A percentile compares a stretch with the other conserved stretches of the same genome.
Conservation (phyloP, 148 eudicot species). For the Cornus controversa region DNA sequence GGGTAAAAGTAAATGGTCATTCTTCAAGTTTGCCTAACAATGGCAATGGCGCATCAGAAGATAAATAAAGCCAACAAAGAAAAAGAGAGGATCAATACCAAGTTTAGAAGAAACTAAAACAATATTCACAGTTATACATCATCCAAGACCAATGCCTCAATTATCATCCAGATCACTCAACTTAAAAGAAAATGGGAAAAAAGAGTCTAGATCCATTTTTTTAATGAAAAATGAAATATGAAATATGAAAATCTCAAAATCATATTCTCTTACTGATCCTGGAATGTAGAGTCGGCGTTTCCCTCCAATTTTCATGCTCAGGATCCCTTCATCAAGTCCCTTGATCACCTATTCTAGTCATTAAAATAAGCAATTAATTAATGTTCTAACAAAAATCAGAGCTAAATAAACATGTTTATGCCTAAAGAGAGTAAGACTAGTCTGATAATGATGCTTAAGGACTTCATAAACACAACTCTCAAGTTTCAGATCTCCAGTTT, state of each 20-base stretch:
- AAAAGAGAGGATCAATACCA: too few relatives aligned
- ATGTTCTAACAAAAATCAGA: not conserved
- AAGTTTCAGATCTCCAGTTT: not conserved
- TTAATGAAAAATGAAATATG: too few relatives aligned
- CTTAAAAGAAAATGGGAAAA: not conserved
- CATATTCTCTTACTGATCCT: conserved; percentile 68
- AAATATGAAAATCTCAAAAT: not conserved
- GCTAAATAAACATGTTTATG: not conserved
- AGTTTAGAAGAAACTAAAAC: too few relatives aligned
- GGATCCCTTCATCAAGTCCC: conserved; percentile 96
- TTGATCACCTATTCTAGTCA: conserved; percentile 66
- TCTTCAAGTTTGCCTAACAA: too few relatives aligned
- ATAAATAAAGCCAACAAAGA: too few relatives aligned
- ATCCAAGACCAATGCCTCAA: not conserved
- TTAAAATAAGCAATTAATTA: conserved; percentile 8
- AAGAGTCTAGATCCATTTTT: not conserved
- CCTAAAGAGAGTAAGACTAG: not conserved
- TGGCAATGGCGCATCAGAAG: too few relatives aligned
- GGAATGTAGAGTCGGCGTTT: conserved; percentile 91
- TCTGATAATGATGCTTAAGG: not conserved
- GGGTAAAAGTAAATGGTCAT: too few relatives aligned
- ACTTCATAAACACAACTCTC: not conserved
- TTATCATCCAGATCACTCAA: not conserved
- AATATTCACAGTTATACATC: too few relatives aligned
- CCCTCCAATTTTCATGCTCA: conserved; percentile 94